phyloP scores from a whole-genome alignment of 192 early-diverging fungal genomes.

The Umbelopsis sp. region DNA sequence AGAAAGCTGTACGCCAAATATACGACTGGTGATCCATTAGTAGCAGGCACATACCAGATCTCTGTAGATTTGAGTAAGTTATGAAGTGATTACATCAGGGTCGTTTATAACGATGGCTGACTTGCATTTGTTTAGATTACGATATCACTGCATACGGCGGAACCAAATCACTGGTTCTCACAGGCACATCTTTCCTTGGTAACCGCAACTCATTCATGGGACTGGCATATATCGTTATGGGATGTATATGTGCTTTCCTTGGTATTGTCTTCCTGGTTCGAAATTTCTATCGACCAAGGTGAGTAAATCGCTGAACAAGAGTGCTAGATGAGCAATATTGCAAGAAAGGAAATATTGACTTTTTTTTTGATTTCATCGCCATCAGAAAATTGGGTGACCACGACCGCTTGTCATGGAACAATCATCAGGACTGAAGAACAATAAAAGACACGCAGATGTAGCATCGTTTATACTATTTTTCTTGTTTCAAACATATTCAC shows the following conservation, averaged over 20 bases:
- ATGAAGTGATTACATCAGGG: not conserved
- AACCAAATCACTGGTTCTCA: constrained; percentile 93
- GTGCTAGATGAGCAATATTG: not conserved
- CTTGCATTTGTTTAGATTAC: constrained; percentile 64
- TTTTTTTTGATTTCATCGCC: constrained; percentile 7
- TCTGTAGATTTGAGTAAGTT: constrained; percentile 73
- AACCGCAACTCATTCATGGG: constrained; percentile 98
- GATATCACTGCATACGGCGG: constrained; percentile 86
- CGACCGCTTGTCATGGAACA: constrained; percentile 95
- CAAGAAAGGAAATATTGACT: not conserved
- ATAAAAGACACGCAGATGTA: not conserved
- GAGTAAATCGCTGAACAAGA: constrained; percentile 19
- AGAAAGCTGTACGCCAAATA: constrained; percentile 92
- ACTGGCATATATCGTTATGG: constrained; percentile 91
- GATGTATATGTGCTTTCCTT: constrained; percentile 85
- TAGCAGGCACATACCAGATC: constrained; percentile 72
- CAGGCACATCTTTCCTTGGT: constrained; percentile 92
- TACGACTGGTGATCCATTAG: constrained; percentile 52
- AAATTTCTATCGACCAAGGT: constrained; percentile 93
- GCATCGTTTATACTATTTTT: not conserved
- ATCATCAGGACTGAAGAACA: constrained; percentile 35
- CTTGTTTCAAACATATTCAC: not conserved
- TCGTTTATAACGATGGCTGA: not conserved
- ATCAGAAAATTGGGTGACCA: constrained; percentile 93
- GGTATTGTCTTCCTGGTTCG: constrained; percentile 87